Evolutionary conservation across 805 yeast species (phyloP), one percentile per base, ranked within the genome.

Genomic region (Maudiozyma bulderi): DNA sequence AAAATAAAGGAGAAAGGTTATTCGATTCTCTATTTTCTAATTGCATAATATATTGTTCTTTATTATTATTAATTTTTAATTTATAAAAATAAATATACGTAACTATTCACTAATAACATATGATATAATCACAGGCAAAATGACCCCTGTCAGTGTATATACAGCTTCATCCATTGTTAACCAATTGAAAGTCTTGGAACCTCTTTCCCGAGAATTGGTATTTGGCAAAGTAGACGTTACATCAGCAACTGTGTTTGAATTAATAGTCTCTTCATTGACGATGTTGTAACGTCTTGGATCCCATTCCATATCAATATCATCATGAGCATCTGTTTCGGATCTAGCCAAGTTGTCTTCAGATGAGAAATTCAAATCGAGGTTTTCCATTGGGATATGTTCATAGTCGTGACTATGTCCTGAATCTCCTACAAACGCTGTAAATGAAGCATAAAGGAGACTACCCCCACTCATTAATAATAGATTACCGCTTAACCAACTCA

Each of bases 391-490:
- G 8, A 26, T 3, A 40, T 33, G 26, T 40, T 38, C 47, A 40
- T 49, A 47, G 15, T 7, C 47, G 41, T 53, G 56, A 7, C 49
- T 46, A 35, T 55, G 60, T 11, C 26, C 43, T 7, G 41, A n/a
- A 40, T 52, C 57, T 33, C 56, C 58, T 1, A 58, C 53, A 40
- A 66, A 57, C 6, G 70, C 67, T 3, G 66, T 57, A 39, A 64
- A 62, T 1, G 67, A 58, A 8, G 69, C 70, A 51, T 65, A 66
- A 8, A 66, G 47, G 31, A 66, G 53, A 46, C 68, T 63, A 3
- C 70, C 69, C 43, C 69, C 70, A 46, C 68, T 62, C 57, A 62
- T 60, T 5, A 64, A 50, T 30, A 66, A 47, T 41, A 66, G 47
- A 32, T 60, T 63, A 1, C 66, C 69, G 41, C 68, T 58, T 8